A percentile compares a stretch with the other conserved stretches of the same genome.
phyloP scores from a whole-genome alignment of 2,329 filamentous ascomycete genomes.

The Aspergillus sp. region DNA sequence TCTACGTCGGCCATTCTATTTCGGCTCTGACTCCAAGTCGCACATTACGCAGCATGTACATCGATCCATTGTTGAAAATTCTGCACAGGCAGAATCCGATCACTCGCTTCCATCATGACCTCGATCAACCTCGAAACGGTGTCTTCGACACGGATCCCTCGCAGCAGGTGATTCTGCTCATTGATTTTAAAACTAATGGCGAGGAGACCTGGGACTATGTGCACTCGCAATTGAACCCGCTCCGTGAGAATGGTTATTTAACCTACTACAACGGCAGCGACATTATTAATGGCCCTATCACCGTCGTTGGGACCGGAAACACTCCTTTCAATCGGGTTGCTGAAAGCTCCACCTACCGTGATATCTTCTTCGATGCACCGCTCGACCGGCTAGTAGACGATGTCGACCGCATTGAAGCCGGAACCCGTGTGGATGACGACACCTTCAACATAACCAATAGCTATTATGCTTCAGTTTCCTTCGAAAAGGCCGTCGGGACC shows the following conservation, averaged over 20 bases:
- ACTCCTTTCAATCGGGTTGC: constrained; percentile 50
- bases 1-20: constrained; percentile 56
- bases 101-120: constrained; percentile 35
- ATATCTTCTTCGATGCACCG: constrained; percentile 59
- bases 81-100: constrained; percentile 51
- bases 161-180: constrained; percentile 52
- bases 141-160: constrained; percentile 52
- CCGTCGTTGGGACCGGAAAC: constrained; percentile 55
- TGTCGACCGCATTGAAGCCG: neutral
- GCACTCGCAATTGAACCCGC: constrained; percentile 44
- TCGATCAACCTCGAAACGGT: constrained; percentile 40
- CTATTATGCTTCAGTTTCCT: constrained; percentile 58
- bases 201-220: constrained; percentile 38
- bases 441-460: constrained; percentile 53
- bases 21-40: constrained; percentile 46
- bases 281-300: constrained; percentile 47
- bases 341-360: constrained; percentile 49
- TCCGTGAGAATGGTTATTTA: constrained; percentile 52
- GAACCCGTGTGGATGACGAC: constrained; percentile 19
- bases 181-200: constrained; percentile 52
- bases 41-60: constrained; percentile 54
- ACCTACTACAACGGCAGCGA: constrained; percentile 50
- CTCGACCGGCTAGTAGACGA: constrained; percentile 40
- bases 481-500: constrained; percentile 49
- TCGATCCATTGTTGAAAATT: constrained; percentile 52